Evolutionary conservation across 2,329 filamentous ascomycete genomes (phyloP), one percentile per base, ranked within the genome.

Genomic region (Fusarium ramigenum): DNA sequence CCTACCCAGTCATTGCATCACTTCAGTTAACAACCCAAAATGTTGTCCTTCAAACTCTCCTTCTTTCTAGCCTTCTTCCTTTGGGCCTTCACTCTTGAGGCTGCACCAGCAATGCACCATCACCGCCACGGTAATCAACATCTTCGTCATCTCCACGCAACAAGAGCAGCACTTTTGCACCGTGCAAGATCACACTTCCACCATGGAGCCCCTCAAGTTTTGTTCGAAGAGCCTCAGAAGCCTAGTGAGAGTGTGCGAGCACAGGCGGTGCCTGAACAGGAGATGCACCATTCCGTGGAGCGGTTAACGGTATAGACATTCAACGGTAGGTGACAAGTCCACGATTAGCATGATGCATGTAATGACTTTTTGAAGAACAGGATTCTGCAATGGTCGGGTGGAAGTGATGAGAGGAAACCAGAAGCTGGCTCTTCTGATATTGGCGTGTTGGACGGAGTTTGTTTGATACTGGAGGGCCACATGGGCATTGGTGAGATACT

Each of bases 161-260:
- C 63, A 84, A 83, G 83, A 84, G 82, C 75, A 82, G 74, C 83
- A 78, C 65, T 82, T 76, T 63, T 66, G 36, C 67, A 61, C 28
- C 66, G 57, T 49, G 30, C 52, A 43, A 77, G 56, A 34, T 59
- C 69, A 5, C 46, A 67, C 25, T 40, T 44, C 23, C 52, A 49
- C 12, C 53, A 52, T 9, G 44, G 23, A 2, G 49, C 49, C 19
- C 59, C 72, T 18, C 66, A 64, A n/a, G 37, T 63, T 21, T 32
- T 66, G 36, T 34, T 65, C 18, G 63, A 74, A 47, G 28, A 74
- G 16, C 42, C 63, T 9, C 57, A 71, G 10, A 62, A 66, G n/a
- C 66, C 69, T 2, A 63, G 47, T 32, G 66, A 69, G 30, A 71
- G 66, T 34, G 57, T 64, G 28, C 44, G 43, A n/a, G 56, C 60